Base-by-base conservation (phyloP, 2,329 filamentous ascomycete genomes). In the Alternaria novae-zelandiae region DNA sequence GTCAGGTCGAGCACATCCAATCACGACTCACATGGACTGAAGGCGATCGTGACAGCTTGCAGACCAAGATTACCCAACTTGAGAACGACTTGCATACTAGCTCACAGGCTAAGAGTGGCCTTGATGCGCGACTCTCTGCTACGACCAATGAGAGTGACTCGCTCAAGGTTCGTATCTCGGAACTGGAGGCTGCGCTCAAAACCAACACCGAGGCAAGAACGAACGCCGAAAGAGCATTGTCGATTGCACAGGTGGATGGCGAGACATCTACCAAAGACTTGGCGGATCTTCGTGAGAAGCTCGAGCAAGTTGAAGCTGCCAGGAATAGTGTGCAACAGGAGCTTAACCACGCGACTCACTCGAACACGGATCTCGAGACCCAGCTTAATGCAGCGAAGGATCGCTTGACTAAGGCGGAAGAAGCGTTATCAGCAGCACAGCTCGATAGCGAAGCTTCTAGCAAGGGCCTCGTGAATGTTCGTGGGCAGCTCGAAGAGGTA, bases 131-230 rank as follows among this genome's bases (percentile, higher is more conserved):
- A 10, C 58, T 76, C 8, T 56, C 65, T 3, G 54, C 55, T 50
- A 63, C 57, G 20, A 59, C 62, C 8, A 32, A 57, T 2, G 67
- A 72, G 17, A 61, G 59, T n/a, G 53, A 44, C 13, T 51, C 54
- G 6, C 66, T 73, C 5, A 63, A 66, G 43, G 49, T 44, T 11
- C 55, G 55, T 12, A 54, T 69, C 8, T 45, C 64, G 5, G 69
- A 74, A 10, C 66, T 73, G 10, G 66, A 72, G 47, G 21, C 55
- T 11, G 41, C 44, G 9, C 56, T 73, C 1, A 44, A 60, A 11
- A 43, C 47, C 1, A 66, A 45, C 15, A 47, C 47, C 12, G 51
- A 67, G 2, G 66, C 61, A 0, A 69, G 60, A 15, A 41, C 51
- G 0, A 63, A 65, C 7, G 36, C 53, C 10, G 68, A 72, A 49